phyloP scores from a whole-genome alignment of 2,329 filamentous ascomycete species.

The Penicillium janthinellum region DNA sequence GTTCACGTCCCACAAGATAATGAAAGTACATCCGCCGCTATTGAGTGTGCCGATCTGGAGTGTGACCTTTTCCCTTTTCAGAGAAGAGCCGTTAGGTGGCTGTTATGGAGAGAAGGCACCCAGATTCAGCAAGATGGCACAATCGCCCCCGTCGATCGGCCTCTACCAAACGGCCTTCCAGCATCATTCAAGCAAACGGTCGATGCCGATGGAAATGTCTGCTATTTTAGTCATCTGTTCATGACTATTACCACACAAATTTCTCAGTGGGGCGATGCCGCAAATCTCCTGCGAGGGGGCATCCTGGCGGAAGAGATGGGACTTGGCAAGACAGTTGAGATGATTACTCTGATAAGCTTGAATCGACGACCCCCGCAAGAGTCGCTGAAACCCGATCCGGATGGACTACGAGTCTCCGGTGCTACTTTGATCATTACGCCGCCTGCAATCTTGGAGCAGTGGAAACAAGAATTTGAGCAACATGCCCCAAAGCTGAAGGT shows the following conservation, averaged over 20 bases:
- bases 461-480: slow-evolving; percentile 60
- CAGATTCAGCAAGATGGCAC: slow-evolving; percentile 36
- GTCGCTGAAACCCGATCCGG: slow-evolving; percentile 20
- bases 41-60: slow-evolving; percentile 39
- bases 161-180: slow-evolving; percentile 29
- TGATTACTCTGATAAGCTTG: slow-evolving; percentile 49
- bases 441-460: slow-evolving; percentile 63
- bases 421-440: slow-evolving; percentile 67
- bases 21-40: slow-evolving; percentile 33
- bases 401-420: slow-evolving; percentile 44
- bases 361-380: slow-evolving; percentile 35
- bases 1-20: slow-evolving; percentile 48
- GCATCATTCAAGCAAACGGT: slow-evolving; percentile 41
- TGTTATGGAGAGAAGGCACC: slow-evolving; percentile 48
- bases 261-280: slow-evolving; percentile 35
- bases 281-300: slow-evolving; percentile 42
- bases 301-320: slow-evolving; percentile 56
- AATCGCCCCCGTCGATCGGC: slow-evolving; percentile 22
- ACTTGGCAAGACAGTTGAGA: slow-evolving; percentile 53
- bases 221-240: slow-evolving; percentile 47
- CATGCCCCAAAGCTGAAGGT: slow-evolving; percentile 61
- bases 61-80: slow-evolving; percentile 53
- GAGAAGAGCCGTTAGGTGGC: slow-evolving; percentile 49
- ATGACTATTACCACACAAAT: slow-evolving; percentile 43
- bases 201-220: slow-evolving; percentile 43